Evolutionary conservation across 176 grass and related monocot species (phyloP), one percentile per base, ranked within the genome.

Genomic region (Dactylis glomerata): DNA sequence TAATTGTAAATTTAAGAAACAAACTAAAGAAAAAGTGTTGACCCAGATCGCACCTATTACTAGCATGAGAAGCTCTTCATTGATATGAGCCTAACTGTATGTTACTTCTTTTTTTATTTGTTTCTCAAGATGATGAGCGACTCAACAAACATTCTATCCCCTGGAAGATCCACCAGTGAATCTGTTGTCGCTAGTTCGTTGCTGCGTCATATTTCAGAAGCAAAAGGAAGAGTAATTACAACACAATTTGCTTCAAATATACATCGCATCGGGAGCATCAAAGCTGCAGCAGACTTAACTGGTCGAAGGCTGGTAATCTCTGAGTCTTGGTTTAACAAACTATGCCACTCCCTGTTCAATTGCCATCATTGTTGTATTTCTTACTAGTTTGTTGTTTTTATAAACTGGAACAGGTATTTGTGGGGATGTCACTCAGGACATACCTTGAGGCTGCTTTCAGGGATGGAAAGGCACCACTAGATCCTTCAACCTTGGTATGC

Each of bases 201-300:
- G 67, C 28, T 96, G 76, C 81, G 88, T 62, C 93, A 92, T 75
- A 64, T 99, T 88, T 99, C 96, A 89, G 93, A 85, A 82, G 91
- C 96, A 82, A 91, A 94, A 91, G 96, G 96, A 87, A 96, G 96
- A 91, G 96, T 99, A 69, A 92, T 99, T 80, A 92, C 93, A 38
- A 99, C 96, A 70, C 96, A 99, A 45, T 99, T 99, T 89, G 96
- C 96, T 83, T 99, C 96, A 70, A 99, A 99, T 56, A 93, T 99
- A 91, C 93, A 96, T 94, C 87, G 96, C 76, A 95, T 99, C 87
- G 96, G 96, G 76, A 99, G 96, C 64, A 85, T 99, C 45, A 99
- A 99, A 96, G 90, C 96, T 49, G 93, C 96, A 89, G 96, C 96
- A 81, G 96, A 99, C 73, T 82, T 94, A 63, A 96, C 96, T 68